Evolutionary conservation across 805 yeast genomes (phyloP).

Genomic region (Candida insectalens): DNA sequence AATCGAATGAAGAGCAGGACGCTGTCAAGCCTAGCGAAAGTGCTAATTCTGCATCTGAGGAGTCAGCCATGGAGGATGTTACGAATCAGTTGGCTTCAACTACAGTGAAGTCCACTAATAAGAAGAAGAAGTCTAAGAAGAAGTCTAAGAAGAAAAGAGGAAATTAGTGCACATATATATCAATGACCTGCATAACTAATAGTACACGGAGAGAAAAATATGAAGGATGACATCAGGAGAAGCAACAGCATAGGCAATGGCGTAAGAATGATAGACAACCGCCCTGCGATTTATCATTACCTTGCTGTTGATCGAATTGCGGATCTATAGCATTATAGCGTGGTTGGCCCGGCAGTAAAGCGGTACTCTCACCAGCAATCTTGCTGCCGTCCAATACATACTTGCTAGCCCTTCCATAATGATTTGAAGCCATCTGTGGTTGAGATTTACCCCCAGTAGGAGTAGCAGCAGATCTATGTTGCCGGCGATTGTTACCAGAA

Average conservation of each 20-base stretch:
- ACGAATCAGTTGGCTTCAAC: no score
- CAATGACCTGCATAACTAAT: neutral
- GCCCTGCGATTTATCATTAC: neutral
- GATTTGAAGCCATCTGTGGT: neutral
- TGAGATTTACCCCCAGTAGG: constrained; percentile 1
- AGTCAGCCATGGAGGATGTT: constrained; percentile 1
- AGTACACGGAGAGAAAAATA: neutral
- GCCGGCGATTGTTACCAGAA: constrained; percentile 10
- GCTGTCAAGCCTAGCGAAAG: neutral
- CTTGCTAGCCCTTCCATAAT: neutral
- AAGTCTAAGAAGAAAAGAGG: neutral
- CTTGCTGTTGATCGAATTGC: neutral
- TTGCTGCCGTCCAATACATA: constrained; percentile 2
- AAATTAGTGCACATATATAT: neutral
- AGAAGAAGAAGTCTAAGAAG: neutral
- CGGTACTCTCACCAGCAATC: constrained; percentile 2
- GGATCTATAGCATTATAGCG: neutral
- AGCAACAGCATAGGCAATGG: constrained; percentile 2
- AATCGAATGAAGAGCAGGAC: neutral
- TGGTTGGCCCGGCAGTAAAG: constrained; percentile 2
- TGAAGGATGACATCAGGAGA: neutral
- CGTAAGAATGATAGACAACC: neutral
- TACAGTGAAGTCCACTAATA: no score
- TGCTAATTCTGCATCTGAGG: neutral
- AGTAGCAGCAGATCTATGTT: constrained; percentile 1